These are phyloP conservation scores for Scheffersomyces cryptocercus DNA, from an alignment of 1,139 yeast genomes.

Conservation along the genomic window DNA sequence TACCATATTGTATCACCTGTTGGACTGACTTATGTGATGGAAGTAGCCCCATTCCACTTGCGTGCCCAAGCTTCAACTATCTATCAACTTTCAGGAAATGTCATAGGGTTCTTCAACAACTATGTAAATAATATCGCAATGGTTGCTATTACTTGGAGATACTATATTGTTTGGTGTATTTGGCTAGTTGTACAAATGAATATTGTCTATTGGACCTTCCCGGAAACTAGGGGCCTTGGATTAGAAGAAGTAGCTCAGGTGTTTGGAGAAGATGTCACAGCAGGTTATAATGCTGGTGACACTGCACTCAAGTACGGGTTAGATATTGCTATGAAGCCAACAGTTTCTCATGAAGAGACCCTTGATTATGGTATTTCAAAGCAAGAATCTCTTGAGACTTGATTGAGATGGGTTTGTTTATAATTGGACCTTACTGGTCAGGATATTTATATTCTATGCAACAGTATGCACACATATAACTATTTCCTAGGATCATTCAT, in stretches of 20 bases:
- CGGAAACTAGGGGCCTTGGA: conserved; percentile 54
- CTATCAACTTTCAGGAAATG: conserved; percentile 7
- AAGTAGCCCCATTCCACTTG: conserved; percentile 22
- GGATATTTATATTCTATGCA: too few relatives aligned
- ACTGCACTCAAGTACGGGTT: neutral
- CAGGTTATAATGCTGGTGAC: conserved; percentile 1
- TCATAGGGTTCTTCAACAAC: conserved; percentile 29
- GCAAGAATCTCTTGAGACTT: too few relatives aligned
- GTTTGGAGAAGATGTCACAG: conserved; percentile 37
- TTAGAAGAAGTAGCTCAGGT: conserved; percentile 55
- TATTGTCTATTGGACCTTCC: conserved; percentile 43
- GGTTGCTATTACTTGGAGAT: conserved; percentile 60
- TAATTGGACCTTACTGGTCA: too few relatives aligned
- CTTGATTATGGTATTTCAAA: too few relatives aligned
- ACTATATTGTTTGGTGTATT: conserved; percentile 56
- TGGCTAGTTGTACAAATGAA: conserved; percentile 36
- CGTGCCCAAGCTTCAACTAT: conserved; percentile 14
- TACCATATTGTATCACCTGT: conserved; percentile 37
- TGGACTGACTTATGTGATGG: conserved; percentile 32
- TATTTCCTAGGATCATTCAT: too few relatives aligned
- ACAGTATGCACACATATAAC: too few relatives aligned
- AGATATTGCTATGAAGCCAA: too few relatives aligned
- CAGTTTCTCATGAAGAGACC: too few relatives aligned
- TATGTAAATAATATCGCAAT: conserved; percentile 62
- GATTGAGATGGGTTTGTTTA: too few relatives aligned